phyloP scores from a whole-genome alignment of 73 alveolate genomes.

The Paramecium octaurelia region DNA sequence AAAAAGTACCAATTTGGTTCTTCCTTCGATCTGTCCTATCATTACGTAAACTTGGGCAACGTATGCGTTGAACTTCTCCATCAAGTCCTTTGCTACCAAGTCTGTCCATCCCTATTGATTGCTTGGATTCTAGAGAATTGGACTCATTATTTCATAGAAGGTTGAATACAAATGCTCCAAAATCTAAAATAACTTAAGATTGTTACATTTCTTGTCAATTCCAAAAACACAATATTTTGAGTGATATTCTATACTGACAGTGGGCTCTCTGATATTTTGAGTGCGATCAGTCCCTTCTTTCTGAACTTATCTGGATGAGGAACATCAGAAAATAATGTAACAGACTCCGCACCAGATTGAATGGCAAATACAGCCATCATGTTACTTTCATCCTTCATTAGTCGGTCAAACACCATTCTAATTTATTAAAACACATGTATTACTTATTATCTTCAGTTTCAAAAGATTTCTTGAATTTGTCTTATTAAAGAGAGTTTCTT shows the following conservation, averaged over 20 bases:
- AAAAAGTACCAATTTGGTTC: slow-evolving; percentile 89
- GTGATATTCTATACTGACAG: slow-evolving; percentile 60
- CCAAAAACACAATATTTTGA: slow-evolving; percentile 68
- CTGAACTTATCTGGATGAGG: slow-evolving; percentile 69
- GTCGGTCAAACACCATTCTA: slow-evolving; percentile 67
- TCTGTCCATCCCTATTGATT: slow-evolving; percentile 99
- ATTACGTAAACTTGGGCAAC: slow-evolving; percentile 98
- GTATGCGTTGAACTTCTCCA: slow-evolving; percentile 99
- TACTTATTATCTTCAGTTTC: slow-evolving; percentile 73
- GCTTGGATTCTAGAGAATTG: slow-evolving; percentile 92
- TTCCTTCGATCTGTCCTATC: slow-evolving; percentile 98
- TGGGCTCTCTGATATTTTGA: slow-evolving; percentile 58
- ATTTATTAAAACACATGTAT: background rate
- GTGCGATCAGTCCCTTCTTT: slow-evolving; percentile 71
- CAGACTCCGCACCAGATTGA: slow-evolving; percentile 63
- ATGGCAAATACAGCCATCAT: slow-evolving; percentile 64
- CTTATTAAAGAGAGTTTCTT: slow-evolving; percentile 37
- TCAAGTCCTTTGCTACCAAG: slow-evolving; percentile 97
- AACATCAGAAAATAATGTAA: slow-evolving; percentile 62
- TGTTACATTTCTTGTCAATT: slow-evolving; percentile 62
- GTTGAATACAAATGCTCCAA: slow-evolving; percentile 76
- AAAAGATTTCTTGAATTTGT: slow-evolving; percentile 66
- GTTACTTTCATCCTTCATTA: slow-evolving; percentile 51
- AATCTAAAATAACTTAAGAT: slow-evolving; percentile 6
- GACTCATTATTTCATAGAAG: slow-evolving; percentile 71